Conservation (phyloP, 1,284 basidiomycete species). For the Heimioporus punctisporus region DNA sequence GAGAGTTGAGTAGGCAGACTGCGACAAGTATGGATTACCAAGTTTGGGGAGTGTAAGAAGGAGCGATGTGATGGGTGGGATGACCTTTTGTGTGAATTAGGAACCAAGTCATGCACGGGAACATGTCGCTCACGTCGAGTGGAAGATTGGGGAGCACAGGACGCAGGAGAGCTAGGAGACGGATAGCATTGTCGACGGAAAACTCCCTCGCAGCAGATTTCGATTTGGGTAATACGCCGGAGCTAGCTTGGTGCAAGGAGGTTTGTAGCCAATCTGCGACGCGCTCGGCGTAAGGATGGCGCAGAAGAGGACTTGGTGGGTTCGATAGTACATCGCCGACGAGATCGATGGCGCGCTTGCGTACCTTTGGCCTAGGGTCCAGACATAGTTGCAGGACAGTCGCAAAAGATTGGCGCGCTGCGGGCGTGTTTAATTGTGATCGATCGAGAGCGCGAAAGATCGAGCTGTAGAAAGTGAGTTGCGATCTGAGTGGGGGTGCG, state of each 20-base stretch:
- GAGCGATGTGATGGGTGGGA: constrained; percentile 67
- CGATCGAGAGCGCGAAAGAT: constrained; percentile 71
- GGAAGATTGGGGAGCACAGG: constrained; percentile 67
- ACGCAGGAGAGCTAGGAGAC: constrained; percentile 77
- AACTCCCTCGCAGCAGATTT: constrained; percentile 60
- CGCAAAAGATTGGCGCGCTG: constrained; percentile 76
- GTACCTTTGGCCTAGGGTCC: constrained; percentile 93
- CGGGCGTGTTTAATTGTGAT: constrained; percentile 68
- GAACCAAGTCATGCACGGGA: constrained; percentile 9
- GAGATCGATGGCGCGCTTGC: constrained; percentile 89
- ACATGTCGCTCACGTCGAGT: constrained; percentile 52
- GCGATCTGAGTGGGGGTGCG: constrained; percentile 74
- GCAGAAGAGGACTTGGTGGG: constrained; percentile 74
- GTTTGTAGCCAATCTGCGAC: constrained; percentile 81
- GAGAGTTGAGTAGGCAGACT: constrained; percentile 81
- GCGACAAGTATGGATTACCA: constrained; percentile 85
- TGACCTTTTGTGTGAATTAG: constrained; percentile 48
- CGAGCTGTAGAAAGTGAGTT: constrained; percentile 73
- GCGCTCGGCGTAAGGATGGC: constrained; percentile 86
- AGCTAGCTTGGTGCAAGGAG: constrained; percentile 68
- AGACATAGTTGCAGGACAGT: constrained; percentile 82
- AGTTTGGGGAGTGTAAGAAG: constrained; percentile 82
- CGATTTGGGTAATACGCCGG: constrained; percentile 59
- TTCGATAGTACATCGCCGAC: constrained; percentile 75
- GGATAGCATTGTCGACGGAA: constrained; percentile 77